A percentile compares a stretch with the other conserved stretches of the same genome.
Evolutionary conservation across 805 yeast species (phyloP).

Genomic region (Metschnikowia cerradonensis): DNA sequence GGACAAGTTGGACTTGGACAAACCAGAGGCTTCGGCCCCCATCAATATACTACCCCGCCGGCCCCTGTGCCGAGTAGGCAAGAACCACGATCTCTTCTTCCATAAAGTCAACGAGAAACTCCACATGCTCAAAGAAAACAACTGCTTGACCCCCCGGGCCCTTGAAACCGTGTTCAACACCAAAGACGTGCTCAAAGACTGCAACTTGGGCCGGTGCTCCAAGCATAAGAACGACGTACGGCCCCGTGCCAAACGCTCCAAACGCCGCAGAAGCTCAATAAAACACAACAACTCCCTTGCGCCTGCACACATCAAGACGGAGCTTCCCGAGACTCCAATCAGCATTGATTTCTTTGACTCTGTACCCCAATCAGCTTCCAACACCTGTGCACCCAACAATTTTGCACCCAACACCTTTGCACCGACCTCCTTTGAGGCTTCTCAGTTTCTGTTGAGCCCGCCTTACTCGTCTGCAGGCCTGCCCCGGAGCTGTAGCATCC

Average conservation of each 20-base stretch:
- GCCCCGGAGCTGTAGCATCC: not conserved
- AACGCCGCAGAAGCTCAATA: not conserved
- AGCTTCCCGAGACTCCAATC: constrained; percentile 8
- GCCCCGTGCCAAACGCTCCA: not conserved
- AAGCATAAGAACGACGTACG: not conserved
- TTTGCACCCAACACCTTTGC: too few relatives aligned
- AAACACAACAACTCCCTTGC: not conserved
- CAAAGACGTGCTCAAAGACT: constrained; percentile 24
- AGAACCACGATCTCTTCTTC: constrained; percentile 1
- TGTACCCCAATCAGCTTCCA: not conserved
- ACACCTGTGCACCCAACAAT: too few relatives aligned
- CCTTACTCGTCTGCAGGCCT: not conserved
- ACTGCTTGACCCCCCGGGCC: constrained; percentile 21
- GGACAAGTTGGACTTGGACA: not conserved
- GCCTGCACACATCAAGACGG: not conserved
- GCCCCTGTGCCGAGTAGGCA: not conserved
- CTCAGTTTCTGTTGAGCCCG: not conserved
- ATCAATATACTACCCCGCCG: not conserved
- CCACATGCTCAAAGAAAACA: constrained; percentile 15
- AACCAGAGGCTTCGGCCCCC: not conserved
- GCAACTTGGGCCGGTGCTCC: constrained; percentile 5
- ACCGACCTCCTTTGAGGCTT: not conserved
- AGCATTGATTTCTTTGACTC: constrained; percentile 14
- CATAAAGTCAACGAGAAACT: constrained; percentile 17
- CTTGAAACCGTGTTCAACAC: constrained; percentile 29